Percentiles rank a stretch among this genome's conserved stretches.
Evolutionary conservation across 2,329 filamentous ascomycete genomes (phyloP).

Genomic region (Cadophora gregata): DNA sequence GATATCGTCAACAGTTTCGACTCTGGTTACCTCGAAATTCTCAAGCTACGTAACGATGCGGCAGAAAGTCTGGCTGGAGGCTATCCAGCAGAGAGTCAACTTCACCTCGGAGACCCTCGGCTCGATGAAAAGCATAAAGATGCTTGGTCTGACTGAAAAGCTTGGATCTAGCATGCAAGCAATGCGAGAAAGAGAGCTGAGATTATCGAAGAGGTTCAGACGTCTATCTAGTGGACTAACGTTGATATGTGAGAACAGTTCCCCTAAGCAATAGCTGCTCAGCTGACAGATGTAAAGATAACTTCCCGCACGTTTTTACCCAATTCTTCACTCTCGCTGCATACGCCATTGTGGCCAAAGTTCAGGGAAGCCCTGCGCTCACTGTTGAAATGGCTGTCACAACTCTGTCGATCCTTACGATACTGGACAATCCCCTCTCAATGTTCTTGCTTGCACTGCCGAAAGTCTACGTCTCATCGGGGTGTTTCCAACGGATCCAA

Average conservation of each 20-base stretch:
- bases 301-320: conserved; percentile 9
- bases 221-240: conserved; percentile 3
- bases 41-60: not conserved
- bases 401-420: conserved; percentile 3
- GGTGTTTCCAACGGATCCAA: conserved; percentile 13
- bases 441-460: conserved; percentile 13
- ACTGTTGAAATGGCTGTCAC: conserved; percentile 7
- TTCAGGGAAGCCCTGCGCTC: not conserved
- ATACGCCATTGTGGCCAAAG: conserved; percentile 4
- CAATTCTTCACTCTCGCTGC: conserved; percentile 9
- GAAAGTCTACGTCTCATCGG: conserved; percentile 9
- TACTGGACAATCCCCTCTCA: conserved; percentile 2
- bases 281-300: not conserved
- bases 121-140: conserved; percentile 18
- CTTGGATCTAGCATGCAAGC: conserved; percentile 9
- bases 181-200: not conserved
- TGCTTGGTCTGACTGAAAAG: conserved; percentile 11
- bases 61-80: conserved; percentile 15
- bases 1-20: not conserved
- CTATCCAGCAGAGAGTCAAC: conserved; percentile 12
- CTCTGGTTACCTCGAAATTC: conserved; percentile 4
- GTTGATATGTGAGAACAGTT: conserved; percentile 6
- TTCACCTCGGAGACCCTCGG: conserved; percentile 9
- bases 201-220: conserved; percentile 2
- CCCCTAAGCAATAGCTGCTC: not conserved